A percentile compares a stretch with the other conserved stretches of the same genome.
Conservation (phyloP, 495 filamentous ascomycete genomes). For the Penicillium ochrochloron region DNA sequence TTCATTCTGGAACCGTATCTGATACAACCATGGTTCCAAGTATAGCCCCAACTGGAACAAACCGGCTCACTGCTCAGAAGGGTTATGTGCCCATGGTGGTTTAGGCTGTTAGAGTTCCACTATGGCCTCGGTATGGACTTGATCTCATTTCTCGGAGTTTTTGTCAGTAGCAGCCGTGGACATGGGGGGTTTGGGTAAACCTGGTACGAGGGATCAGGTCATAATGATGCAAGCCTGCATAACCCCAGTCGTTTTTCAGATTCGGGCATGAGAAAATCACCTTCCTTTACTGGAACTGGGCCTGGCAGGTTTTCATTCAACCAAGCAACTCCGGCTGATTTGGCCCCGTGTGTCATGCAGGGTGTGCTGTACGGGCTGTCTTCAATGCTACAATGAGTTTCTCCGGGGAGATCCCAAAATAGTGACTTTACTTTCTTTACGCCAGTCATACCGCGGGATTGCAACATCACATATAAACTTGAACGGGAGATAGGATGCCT, state of each 20-base stretch:
- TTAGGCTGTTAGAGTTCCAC: slow-evolving; percentile 1
- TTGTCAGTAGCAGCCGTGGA: neutral
- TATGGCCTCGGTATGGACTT: neutral
- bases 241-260: neutral
- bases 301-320: neutral
- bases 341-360: neutral
- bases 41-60: neutral
- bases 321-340: neutral
- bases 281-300: neutral
- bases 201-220: neutral
- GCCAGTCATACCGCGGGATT: neutral
- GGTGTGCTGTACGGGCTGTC: neutral
- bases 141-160: neutral
- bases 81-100: neutral
- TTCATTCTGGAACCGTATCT: slow-evolving; percentile 10
- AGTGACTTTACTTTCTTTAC: neutral
- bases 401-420: neutral
- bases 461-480: neutral
- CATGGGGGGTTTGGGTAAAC: neutral
- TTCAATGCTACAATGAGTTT: neutral
- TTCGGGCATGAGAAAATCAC: neutral
- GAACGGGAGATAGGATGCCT: neutral
- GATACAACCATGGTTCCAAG: slow-evolving; percentile 8
- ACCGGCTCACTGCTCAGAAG: neutral
- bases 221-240: neutral